A percentile compares a stretch with the other conserved stretches of the same genome.
phyloP scores from a whole-genome alignment of 768 basidiomycete species.

The Pisolithus orientalis region DNA sequence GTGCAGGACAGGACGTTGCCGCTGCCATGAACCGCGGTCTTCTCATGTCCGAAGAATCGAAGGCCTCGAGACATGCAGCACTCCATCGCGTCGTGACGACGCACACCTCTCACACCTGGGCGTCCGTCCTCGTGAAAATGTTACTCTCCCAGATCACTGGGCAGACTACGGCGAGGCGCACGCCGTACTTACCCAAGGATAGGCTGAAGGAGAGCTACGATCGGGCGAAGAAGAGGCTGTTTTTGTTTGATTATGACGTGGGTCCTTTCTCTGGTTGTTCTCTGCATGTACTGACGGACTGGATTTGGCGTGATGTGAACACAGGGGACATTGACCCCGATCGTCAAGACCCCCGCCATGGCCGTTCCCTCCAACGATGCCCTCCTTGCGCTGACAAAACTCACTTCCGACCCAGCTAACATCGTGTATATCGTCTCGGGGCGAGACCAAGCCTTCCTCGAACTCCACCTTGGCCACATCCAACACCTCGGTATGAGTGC shows the following conservation, averaged over 20 bases:
- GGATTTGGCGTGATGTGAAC: neutral
- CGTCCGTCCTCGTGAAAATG: constrained; percentile 82
- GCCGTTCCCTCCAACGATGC: constrained; percentile 75
- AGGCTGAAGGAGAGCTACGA: constrained; percentile 56
- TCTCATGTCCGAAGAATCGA: constrained; percentile 73
- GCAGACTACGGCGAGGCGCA: constrained; percentile 74
- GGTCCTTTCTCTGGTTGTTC: constrained; percentile 23
- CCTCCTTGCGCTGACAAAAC: constrained; percentile 62
- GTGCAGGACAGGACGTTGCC: constrained; percentile 59
- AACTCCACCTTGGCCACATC: constrained; percentile 85
- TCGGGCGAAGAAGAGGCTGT: constrained; percentile 71
- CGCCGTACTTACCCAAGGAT: constrained; percentile 72
- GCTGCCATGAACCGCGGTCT: constrained; percentile 88
- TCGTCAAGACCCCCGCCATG: constrained; percentile 89
- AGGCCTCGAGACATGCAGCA: constrained; percentile 62
- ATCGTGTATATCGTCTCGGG: constrained; percentile 97
- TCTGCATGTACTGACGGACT: neutral
- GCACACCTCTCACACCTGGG: constrained; percentile 95
- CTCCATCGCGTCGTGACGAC: constrained; percentile 83
- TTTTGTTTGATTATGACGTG: constrained; percentile 96
- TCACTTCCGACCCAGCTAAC: constrained; percentile 80
- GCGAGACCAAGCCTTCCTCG: constrained; percentile 88
- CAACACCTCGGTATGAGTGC: constrained; percentile 83
- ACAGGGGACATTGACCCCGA: constrained; percentile 93
- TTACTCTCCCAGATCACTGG: constrained; percentile 75